phyloP scores from a whole-genome alignment of 2,329 filamentous ascomycete genomes.

The Colletotrichum cordylinicola region DNA sequence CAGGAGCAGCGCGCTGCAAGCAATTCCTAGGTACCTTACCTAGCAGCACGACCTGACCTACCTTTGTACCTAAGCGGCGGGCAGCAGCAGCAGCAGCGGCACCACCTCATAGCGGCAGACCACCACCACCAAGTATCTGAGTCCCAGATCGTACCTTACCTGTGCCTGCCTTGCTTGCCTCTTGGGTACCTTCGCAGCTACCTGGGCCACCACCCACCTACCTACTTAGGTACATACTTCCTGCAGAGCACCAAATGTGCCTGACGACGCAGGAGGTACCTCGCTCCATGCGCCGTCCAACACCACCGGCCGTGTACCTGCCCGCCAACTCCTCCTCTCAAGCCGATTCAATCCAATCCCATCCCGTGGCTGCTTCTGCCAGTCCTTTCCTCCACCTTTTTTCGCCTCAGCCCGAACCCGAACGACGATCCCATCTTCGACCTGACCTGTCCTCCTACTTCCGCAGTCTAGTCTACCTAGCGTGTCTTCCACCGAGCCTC shows the following conservation, averaged over 20 bases:
- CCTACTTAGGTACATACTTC: no score
- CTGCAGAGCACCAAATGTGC: no score
- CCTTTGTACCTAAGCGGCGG: not conserved
- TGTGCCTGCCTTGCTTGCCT: not conserved
- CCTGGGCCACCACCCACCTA: no score
- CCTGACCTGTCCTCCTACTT: constrained; percentile 14
- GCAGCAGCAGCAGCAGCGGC: not conserved
- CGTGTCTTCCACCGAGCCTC: constrained; percentile 4
- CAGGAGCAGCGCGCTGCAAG: not conserved
- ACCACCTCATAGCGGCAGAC: not conserved
- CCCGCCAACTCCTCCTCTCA: not conserved
- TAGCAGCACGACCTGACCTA: not conserved
- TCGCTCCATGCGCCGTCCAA: not conserved
- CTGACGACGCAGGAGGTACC: not conserved
- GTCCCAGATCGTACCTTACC: not conserved
- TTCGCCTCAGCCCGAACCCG: constrained; percentile 17
- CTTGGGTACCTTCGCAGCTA: not conserved
- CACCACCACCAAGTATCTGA: not conserved
- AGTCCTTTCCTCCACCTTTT: constrained; percentile 1
- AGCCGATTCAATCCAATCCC: not conserved
- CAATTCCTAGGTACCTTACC: not conserved
- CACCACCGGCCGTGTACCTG: not conserved
- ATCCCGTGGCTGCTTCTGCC: not conserved
- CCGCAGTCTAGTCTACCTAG: constrained; percentile 13
- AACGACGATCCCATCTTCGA: constrained; percentile 18